A percentile compares a stretch with the other conserved stretches of the same genome.
phyloP scores from a whole-genome alignment of 371 early-diverging fungal genomes.

The Mucor sp. region DNA sequence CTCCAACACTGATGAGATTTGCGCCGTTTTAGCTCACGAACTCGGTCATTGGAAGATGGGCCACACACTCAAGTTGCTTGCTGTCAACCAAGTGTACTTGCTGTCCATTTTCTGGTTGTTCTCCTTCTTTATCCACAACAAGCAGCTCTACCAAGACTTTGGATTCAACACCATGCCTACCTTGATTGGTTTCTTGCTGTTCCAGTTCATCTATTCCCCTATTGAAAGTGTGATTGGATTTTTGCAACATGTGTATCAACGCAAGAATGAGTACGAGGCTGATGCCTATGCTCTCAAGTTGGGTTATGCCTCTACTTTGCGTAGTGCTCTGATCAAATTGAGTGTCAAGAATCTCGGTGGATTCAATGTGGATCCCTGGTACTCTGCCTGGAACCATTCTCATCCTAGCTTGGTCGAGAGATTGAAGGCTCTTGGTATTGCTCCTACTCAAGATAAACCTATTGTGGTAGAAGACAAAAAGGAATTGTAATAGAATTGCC shows the following conservation, averaged over 20 bases:
- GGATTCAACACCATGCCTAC: constrained; percentile 81
- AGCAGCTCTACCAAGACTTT: constrained; percentile 79
- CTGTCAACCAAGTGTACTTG: constrained; percentile 75
- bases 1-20: constrained; percentile 82
- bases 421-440: constrained; percentile 67
- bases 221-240: constrained; percentile 79
- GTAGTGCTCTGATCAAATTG: constrained; percentile 87
- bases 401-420: constrained; percentile 97
- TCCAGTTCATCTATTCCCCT: constrained; percentile 81
- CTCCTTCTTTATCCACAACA: constrained; percentile 70
- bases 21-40: constrained; percentile 96
- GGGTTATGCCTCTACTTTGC: constrained; percentile 81
- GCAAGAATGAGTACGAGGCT: constrained; percentile 95
- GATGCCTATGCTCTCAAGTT: constrained; percentile 92
- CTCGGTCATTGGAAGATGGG: constrained; percentile 96
- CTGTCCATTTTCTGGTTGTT: constrained; percentile 88
- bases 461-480: constrained; percentile 35
- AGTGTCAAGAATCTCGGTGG: constrained; percentile 90
- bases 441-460: constrained; percentile 45
- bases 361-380: constrained; percentile 87
- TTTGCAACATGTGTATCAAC: constrained; percentile 78
- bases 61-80: constrained; percentile 82
- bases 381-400: constrained; percentile 92
- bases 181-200: constrained; percentile 87
- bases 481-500: constrained; percentile 14